Conservation (phyloP, 1,139 yeast genomes). For the Dujonia santamariae region DNA sequence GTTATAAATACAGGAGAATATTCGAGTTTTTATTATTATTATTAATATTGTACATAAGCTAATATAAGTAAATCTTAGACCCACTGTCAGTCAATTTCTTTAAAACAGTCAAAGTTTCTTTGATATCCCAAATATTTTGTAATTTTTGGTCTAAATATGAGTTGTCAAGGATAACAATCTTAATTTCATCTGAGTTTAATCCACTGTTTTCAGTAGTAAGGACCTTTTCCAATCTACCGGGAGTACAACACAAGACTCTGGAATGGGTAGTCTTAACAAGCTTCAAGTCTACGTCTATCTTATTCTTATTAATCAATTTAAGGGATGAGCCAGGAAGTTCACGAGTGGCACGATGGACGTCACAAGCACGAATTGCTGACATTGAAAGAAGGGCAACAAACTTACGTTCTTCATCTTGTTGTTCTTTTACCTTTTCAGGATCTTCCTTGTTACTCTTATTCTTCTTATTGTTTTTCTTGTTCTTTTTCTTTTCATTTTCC, state of each 20-base stretch:
- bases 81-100: conserved; percentile 40
- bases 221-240: conserved; percentile 57
- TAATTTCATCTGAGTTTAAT: conserved; percentile 46
- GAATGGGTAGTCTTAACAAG: conserved; percentile 48
- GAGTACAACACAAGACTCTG: conserved; percentile 60
- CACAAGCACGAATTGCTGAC: conserved; percentile 76
- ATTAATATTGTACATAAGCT: no score
- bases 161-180: conserved; percentile 59
- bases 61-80: conserved; percentile 50
- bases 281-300: conserved; percentile 55
- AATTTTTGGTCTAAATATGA: conserved; percentile 61
- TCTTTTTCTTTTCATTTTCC: conserved; percentile 23
- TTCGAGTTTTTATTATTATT: not conserved
- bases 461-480: conserved; percentile 14
- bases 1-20: no score
- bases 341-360: conserved; percentile 60
- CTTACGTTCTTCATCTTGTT: conserved; percentile 29
- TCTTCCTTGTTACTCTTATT: conserved; percentile 10
- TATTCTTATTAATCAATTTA: conserved; percentile 67
- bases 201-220: conserved; percentile 29
- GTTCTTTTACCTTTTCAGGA: conserved; percentile 9
- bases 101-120: conserved; percentile 42
- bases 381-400: conserved; percentile 58
- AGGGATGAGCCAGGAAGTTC: conserved; percentile 54
- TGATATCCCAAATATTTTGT: conserved; percentile 61